Base-by-base conservation (phyloP, 2,329 filamentous ascomycete genomes). In the Conoideocrella luteorostrata region DNA sequence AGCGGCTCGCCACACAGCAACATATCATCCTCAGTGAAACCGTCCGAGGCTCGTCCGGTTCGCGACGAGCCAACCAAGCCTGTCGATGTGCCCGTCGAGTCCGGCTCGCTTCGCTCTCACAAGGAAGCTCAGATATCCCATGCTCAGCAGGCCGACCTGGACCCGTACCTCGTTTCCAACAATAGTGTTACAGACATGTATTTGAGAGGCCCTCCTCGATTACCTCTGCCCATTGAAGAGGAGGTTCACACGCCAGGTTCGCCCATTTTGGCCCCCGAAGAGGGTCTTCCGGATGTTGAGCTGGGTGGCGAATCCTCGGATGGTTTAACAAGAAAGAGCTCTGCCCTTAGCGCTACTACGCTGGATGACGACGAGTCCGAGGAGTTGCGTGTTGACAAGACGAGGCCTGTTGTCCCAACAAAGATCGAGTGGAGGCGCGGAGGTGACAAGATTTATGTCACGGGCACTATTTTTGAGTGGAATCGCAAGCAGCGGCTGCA, bases 381-480 rank as follows among this genome's bases (percentile, higher is more conserved):
- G 55, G 88, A 89, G 59, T 75, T 91, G 58, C 77, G 82, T 30
- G 79, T 86, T 26, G 83, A 87, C 56, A 85, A 84, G 64, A 81
- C 80, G 15, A 78, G 83, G 49, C 84, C 86, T 30, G 86, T 86
- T 7, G 86, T 97, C 33, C 87, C 88, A 2, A 95, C 88, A 2
- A 71, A 78, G 46, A 80, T 98, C 46, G 86, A 94, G 65, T 98
- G 93, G 93, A 78, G 77, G 52, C 77, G 80, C 7, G 80, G 81
- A 41, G 90, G 87, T 46, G 86, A 95, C 46, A 94, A 90, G 65
- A 81, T 97, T 51, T 98, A 95, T 63, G 89, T 98, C 36, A 98
- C 93, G 1, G 91, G 91, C 52, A 97, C 93, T 17, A 96, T 97
- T 60, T 94, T 95, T 56, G 87, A 91, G 62, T 98, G 93, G 93